Percentiles rank a stretch among this genome's conserved stretches.
These are phyloP conservation scores for Fomitopsis betulina DNA, from an alignment of 1,284 basidiomycete genomes.

Conservation along the genomic window DNA sequence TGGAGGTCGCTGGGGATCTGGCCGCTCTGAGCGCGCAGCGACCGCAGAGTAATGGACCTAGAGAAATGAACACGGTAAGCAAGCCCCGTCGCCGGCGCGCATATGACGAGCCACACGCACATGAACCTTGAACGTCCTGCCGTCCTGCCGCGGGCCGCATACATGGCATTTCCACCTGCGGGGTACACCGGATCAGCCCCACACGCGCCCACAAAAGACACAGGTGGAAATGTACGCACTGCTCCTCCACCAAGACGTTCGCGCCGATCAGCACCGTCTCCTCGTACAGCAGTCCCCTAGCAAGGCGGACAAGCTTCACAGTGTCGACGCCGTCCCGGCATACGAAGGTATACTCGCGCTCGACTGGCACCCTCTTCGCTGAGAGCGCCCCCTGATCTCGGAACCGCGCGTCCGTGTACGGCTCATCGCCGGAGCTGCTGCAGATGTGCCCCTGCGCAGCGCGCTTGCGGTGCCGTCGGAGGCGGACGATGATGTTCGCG, in stretches of 20 bases:
- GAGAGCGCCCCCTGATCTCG: slow-evolving; percentile 31
- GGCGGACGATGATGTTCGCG: slow-evolving; percentile 48
- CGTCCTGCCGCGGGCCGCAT: slow-evolving; percentile 44
- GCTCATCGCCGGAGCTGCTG: slow-evolving; percentile 45
- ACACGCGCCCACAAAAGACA: slow-evolving; percentile 5
- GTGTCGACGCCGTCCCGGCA: slow-evolving; percentile 65
- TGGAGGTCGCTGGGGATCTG: slow-evolving; percentile 29
- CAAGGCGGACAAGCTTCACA: slow-evolving; percentile 48
- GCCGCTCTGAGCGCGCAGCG: slow-evolving; percentile 30
- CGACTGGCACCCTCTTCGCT: slow-evolving; percentile 37
- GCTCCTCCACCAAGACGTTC: slow-evolving; percentile 63
- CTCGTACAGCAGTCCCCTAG: slow-evolving; percentile 48
- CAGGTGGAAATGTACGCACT: slow-evolving; percentile 39
- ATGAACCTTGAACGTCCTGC: slow-evolving; percentile 54
- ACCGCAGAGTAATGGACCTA: slow-evolving; percentile 60
- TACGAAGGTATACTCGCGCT: slow-evolving; percentile 46
- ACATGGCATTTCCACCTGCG: slow-evolving; percentile 62
- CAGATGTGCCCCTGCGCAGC: slow-evolving; percentile 29
- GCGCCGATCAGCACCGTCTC: slow-evolving; percentile 48
- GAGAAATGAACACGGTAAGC: slow-evolving; percentile 1
- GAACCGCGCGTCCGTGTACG: slow-evolving; percentile 45
- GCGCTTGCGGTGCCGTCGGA: slow-evolving; percentile 31
- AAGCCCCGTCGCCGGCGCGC: slow-evolving; percentile 2
- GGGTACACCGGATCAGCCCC: not conserved
- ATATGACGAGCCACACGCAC: slow-evolving; percentile 32